Base-by-base conservation (phyloP, 1,284 basidiomycete genomes). In the Xanthoconium separans region DNA sequence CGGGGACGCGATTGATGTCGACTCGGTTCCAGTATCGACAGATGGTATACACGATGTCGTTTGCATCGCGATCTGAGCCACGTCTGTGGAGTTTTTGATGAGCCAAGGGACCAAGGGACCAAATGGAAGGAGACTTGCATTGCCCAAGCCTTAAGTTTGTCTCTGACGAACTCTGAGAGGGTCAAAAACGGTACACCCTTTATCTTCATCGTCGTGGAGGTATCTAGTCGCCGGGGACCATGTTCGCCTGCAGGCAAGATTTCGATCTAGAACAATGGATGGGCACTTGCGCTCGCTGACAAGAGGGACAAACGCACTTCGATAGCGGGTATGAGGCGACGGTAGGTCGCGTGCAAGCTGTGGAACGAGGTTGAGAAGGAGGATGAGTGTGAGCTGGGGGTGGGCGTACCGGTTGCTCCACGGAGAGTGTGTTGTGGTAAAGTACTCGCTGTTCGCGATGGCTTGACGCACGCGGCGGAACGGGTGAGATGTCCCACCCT, bases 1-100 rank as follows among this genome's bases (percentile, higher is more conserved):
- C 88, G 27, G 85, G 83, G 58, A 91, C 85, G 60, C 88, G 85
- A 65, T 91, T 91, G 62, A 90, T 83, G 69, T 91, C 88, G 55
- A 91, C 80, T 48, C 79, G 77, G 64, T 85, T 85, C 88, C 88
- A 90, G 64, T 85, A 88, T 51, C 80, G 81, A 55, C 79, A 76
- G 59, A 91, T 72, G 44, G 81, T 76, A 63, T 82, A 90, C 44
- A 76, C 68, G 61, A 90, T 87, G 60, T 91, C 89, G 58, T 82
- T 81, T 18, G 87, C 89, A 64, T 91, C 88, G 55, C 77, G 74
- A 50, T 87, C 85, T 18, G 75, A 75, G 37, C 81, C 79, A 53
- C 86, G 83, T 66, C 87, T 90, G 55, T 43, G 52, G 11, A 7
- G 5, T 34, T 20, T 7, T 44, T 34, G 13, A 42, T 67, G 16